Evolutionary conservation across 2,329 filamentous ascomycete species (phyloP), one percentile per base, ranked within the genome.

Genomic region (Ophiostoma fasciatum): DNA sequence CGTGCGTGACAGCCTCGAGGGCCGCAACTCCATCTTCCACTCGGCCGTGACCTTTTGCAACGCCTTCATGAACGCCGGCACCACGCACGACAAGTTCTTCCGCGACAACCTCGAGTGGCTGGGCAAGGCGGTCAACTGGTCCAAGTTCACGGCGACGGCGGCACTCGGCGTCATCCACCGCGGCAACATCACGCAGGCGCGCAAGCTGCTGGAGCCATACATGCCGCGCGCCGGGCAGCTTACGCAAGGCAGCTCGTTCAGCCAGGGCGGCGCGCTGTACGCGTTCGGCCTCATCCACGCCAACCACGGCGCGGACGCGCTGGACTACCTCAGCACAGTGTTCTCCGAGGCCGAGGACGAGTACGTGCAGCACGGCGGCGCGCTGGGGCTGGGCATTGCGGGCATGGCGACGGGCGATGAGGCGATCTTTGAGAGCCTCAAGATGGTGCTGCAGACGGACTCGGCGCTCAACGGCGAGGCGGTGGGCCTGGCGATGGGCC

Each of bases 81-180:
- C 90, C 1, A 94, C 88, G 0, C 90, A 94, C 49, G 90, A 98
- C 61, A 92, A 88, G 51, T 98, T 98, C 63, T 96, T 98, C 74
- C 74, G 92, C 7, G 85, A 96, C 52, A 98, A 98, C 54, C 62
- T 98, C 18, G 90, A 98, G 46, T 98, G 90, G 90, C 63, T 98
- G 4, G 87, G 88, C 42, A 98, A 96, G 64, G 90, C 90, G 19
- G 85, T 96, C 32, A 98, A 98, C 63, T 98, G 90, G 90, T 94
- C 87, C 42, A 98, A 98, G 56, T 98, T 98, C 56, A 94, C 90
- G 1, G 90, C 90, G 12, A 98, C 90, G 5, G 90, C 90, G 38
- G 90, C 90, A 7, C 66, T 98, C 6, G 90, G 90, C 56, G 90
- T 96, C 35, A 94, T 98, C 44, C 90, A 98, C 58, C 80, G 85